Base-by-base conservation (phyloP, 768 basidiomycete genomes). In the Boletus subparvulus region DNA sequence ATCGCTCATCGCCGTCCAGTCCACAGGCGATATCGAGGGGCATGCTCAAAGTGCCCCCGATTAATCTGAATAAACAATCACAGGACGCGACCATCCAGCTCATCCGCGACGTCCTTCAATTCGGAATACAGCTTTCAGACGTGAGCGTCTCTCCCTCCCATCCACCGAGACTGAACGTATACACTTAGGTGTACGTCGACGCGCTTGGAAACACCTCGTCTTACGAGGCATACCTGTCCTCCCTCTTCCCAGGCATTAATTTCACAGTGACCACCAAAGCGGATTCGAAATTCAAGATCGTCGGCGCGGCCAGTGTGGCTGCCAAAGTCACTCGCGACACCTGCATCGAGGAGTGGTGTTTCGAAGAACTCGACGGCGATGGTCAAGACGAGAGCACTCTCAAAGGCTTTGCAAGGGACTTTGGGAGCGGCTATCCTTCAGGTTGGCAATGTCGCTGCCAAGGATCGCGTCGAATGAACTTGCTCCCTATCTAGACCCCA, bases 291-390 rank as follows among this genome's bases (percentile, higher is more conserved):
- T 99, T 84, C 80, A 97, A 94, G 67, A 95, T 99, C 57, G 97
- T 99, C 56, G 89, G 93, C 21, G 97, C 97, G 7, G 97, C 96
- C 2, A 94, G 92, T 69, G 92, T 98, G n/a, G 94, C 94, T 3
- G 97, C 97, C 3, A 99, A 99, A 74, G 94, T 96, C 28, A 98
- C 95, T 1, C 80, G 96, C 54, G 96, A 98, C 66, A 85, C 88
- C 8, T 94, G 93, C 72, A 78, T 98, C 19, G 88, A 95, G 58
- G 80, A 80, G 4, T 98, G 96, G 96, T 67, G 78, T 11, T 95
- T 87, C 61, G 84, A 90, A 70, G 91, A 92, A 65, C 76, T 73
- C 32, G 66, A 70, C 3, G 62, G 69, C 39, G 52, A 56, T 6
- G 51, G 64, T 36, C 54, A 54, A 45, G 14, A 26, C 17, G 28